Base-by-base conservation (phyloP, 371 early-diverging fungal species). In the Blastocladiella emersonii region DNA sequence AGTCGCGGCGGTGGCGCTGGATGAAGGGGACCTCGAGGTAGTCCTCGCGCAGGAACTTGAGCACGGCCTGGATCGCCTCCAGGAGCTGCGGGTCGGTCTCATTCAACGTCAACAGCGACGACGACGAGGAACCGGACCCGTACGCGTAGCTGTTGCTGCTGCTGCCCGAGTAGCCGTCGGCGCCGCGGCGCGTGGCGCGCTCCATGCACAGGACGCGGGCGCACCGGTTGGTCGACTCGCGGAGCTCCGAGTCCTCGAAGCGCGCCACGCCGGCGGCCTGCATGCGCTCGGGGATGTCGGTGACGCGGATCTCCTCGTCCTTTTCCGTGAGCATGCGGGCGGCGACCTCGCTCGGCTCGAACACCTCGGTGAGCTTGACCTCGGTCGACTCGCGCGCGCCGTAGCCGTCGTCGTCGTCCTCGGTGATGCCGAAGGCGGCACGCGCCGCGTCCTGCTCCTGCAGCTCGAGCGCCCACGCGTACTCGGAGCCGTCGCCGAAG, bases 1-100 rank as follows among this genome's bases (percentile, higher is more conserved):
- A 85, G 71, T 98, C 98, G 57, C 86, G 84, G 39, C 93, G 85
- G 68, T 96, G 92, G 25, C 80, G 78, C 43, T 80, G 78, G 65
- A 98, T 89, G 68, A 86, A 93, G 8, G 97, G 97, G 13, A 98
- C 93, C 72, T 97, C 96, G 59, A 87, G 76, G 61, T 82, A 77
- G 57, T 90, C 87, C 35, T 77, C 72, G 19, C 83, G 81, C 63
- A 92, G 73, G 66, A 91, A 88, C 61, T 76, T 76, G 43, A 93
- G 74, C 36, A 91, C 87, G 21, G 71, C 64, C 44, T 62, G 69
- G 8, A 82, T 67, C 2, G 41, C 41, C n/a, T n/a, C n/a, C n/a
- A n/a, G n/a, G n/a, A n/a, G n/a, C n/a, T n/a, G n/a, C n/a, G n/a
- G n/a, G n/a, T n/a, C n/a, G n/a, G n/a, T n/a, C n/a, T n/a, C n/a